These are phyloP conservation scores for Magnaporthiopsis rhizophila DNA, from an alignment of 2,329 filamentous ascomycete species.

Conservation along the genomic window DNA sequence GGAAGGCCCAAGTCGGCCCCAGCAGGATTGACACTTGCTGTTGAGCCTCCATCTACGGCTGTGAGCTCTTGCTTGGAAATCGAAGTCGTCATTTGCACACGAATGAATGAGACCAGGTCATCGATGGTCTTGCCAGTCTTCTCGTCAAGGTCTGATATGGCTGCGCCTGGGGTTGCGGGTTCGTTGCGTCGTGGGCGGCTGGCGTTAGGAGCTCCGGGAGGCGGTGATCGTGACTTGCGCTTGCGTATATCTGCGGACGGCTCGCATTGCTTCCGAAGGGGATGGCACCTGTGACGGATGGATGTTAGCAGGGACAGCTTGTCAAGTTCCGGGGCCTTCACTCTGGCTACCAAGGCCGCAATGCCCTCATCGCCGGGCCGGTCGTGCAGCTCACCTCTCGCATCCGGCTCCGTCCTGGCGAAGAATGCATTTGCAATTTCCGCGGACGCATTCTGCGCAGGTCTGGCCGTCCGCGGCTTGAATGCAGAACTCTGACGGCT, in stretches of 20 bases:
- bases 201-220: neutral
- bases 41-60: too few relatives aligned
- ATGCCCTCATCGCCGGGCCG: too few relatives aligned
- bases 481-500: neutral
- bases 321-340: neutral
- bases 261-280: constrained; percentile 17
- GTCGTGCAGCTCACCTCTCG: constrained; percentile 1
- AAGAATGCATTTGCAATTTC: constrained; percentile 5
- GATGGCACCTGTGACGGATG: constrained; percentile 2
- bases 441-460: constrained; percentile 3
- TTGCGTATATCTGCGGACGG: constrained; percentile 3
- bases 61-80: neutral
- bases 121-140: constrained; percentile 7
- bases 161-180: neutral
- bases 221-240: constrained; percentile 3
- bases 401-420: neutral
- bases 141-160: neutral
- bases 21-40: too few relatives aligned
- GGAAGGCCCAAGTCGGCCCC: too few relatives aligned
- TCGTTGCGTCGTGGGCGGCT: neutral
- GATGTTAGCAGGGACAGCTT: constrained; percentile 11
- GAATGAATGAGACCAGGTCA: constrained; percentile 6
- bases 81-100: neutral
- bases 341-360: neutral
- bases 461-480: constrained; percentile 5